phyloP scores from a whole-genome alignment of 2,329 filamentous ascomycete genomes.

The Camillea tinctor region DNA sequence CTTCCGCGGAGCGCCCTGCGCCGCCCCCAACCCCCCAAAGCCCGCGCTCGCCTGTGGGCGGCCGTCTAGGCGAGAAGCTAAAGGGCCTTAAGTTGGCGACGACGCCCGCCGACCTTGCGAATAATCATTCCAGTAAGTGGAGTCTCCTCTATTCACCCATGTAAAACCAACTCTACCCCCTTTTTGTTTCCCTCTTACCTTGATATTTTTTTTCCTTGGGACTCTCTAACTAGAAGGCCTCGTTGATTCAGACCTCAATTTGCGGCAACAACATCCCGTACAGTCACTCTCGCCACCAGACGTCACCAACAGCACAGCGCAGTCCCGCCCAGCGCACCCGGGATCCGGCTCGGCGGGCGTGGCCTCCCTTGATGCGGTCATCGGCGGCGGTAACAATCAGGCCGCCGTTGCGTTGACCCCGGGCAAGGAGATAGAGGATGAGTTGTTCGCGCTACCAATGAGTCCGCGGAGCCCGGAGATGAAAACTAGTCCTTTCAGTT shows the following conservation, averaged over 20 bases:
- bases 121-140: constrained; percentile 48
- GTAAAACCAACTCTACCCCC: not conserved
- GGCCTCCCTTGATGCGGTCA: constrained; percentile 40
- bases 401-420: constrained; percentile 30
- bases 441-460: constrained; percentile 82
- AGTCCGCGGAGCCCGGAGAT: constrained; percentile 85
- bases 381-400: constrained; percentile 33
- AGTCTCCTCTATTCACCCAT: too few species aligned
- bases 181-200: constrained; percentile 27
- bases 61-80: constrained; percentile 74
- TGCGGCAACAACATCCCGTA: constrained; percentile 5
- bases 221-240: not conserved
- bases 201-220: not conserved
- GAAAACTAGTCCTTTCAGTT: constrained; percentile 76
- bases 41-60: constrained; percentile 64
- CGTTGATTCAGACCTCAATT: not conserved
- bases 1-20: constrained; percentile 27
- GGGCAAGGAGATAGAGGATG: constrained; percentile 65
- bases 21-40: constrained; percentile 46
- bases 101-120: constrained; percentile 61
- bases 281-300: constrained; percentile 7
- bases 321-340: constrained; percentile 4
- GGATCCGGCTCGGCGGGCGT: constrained; percentile 25
- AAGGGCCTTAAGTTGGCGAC: constrained; percentile 77
- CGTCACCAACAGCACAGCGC: constrained; percentile 36